Evolutionary conservation across 1,139 yeast genomes (phyloP), one percentile per base, ranked within the genome.

Genomic region (Lodderomyces elongisporus): DNA sequence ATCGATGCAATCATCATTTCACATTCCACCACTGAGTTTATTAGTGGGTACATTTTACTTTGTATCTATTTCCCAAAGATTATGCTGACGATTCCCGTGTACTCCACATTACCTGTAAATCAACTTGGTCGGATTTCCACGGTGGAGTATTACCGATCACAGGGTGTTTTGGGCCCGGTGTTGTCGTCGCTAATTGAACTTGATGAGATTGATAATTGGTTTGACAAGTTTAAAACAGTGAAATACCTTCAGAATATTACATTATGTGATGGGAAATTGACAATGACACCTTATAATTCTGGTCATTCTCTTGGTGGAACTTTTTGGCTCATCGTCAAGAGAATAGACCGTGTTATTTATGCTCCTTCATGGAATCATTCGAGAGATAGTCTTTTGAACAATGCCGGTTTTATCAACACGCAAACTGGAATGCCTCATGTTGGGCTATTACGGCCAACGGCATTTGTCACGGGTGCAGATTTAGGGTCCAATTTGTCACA

Each of bases 281-380:
- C 75, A 1, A 62, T 89, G 12, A 81, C 95, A 0, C 95, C 97
- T 0, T 80, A 80, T 47, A 87, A 85, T 54, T 83, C 97, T 0
- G 99, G 99, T 1, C 96, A 87, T 52, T 71, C 95, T 0, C 68
- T 93, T 25, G 99, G 99, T 38, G 97, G 98, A 6, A 79, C 87
- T 0, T 74, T 83, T 36, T 91, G 97, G 97, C 63, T 82, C 29
- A 60, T 89, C 16, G 72, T 76, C 35, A 79, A 79, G 43, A 79
- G 83, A 44, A 73, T 81, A 17, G 96, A 91, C 44, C 83, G 81
- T 42, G 65, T 88, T 13, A 66, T 91, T 3, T 87, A 88, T 56
- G 95, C 96, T 0, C 91, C 94, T 3, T 79, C 85, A 31, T 91
- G 98, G 97, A 89, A 89, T 53, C 98, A 91, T 54, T 81, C 96